Evolutionary conservation across 1,139 yeast species (phyloP), one percentile per base, ranked within the genome.

Genomic region (Saccharomycopsis phalli): DNA sequence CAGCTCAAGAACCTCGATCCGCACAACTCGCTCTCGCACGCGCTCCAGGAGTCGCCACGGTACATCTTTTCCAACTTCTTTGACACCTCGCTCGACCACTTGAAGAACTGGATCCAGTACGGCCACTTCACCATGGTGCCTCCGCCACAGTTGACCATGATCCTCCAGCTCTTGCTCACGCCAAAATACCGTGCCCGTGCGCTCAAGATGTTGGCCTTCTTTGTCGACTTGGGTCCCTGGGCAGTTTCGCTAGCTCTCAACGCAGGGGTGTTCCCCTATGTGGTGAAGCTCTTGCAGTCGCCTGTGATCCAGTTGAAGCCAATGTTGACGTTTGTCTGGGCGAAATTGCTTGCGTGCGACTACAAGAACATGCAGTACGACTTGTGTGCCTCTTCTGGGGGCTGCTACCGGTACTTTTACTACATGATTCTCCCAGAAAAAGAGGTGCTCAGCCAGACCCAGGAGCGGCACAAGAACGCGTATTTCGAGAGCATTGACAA

Each of bases 241-340:
- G 97, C 98, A 0, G 98, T 91, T 0, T 86, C 87, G 52, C 65
- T 88, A 32, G 94, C 97, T 0, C 65, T 91, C 29, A 83, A 95
- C 3, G 88, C 91, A 52, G 97, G 98, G 21, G 91, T 91, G 28
- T 91, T 91, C 60, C 97, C 98, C 0, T 93, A 93, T 56, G 95
- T 93, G 21, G 66, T 91, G 46, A 86, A 88, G 53, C 66, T 93
- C 27, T 63, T 91, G 28, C 98, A 91, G 57, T 81, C 94, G 46
- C 97, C 98, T 0, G 95, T 97, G 0, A 94, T 86, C 30, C 98
- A 93, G 53, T 66, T 93, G 47, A 87, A 87, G 53, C 97, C 98
- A 0, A 95, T 91, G 2, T 63, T 91, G 45, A 91, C 93, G 1
- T 93, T 88, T 53, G 91, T 91, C 44, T 91, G 99, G 99, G 95